phyloP scores from a whole-genome alignment of 768 basidiomycete genomes.

The Gautieria morchelliformis region DNA sequence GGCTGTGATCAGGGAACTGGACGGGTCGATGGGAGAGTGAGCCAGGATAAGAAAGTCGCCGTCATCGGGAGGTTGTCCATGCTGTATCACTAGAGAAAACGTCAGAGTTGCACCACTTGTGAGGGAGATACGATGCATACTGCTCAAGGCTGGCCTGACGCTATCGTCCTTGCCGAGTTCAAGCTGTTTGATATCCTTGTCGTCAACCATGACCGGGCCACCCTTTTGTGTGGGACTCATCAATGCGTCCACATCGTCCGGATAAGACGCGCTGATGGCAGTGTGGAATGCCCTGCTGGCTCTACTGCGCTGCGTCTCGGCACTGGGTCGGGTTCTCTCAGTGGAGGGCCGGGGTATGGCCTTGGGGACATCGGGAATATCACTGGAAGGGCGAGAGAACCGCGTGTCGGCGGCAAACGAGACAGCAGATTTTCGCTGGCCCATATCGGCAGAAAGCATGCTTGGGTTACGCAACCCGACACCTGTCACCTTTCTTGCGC shows the following conservation, averaged over 20 bases:
- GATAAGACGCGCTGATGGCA: not conserved
- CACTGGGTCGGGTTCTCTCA: constrained; percentile 26
- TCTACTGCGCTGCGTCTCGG: constrained; percentile 27
- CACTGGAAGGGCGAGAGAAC: constrained; percentile 30
- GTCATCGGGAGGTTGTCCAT: constrained; percentile 9
- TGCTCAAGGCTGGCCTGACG: constrained; percentile 56
- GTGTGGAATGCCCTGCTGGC: constrained; percentile 4
- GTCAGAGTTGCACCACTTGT: not conserved
- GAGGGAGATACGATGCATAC: constrained; percentile 30
- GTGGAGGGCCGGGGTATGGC: constrained; percentile 8
- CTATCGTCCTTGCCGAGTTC: constrained; percentile 15
- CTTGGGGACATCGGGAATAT: constrained; percentile 17
- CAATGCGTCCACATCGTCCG: constrained; percentile 2
- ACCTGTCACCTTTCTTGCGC: constrained; percentile 5
- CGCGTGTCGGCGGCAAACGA: constrained; percentile 56
- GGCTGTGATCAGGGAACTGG: constrained; percentile 7
- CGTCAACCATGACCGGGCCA: not conserved
- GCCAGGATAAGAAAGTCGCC: constrained; percentile 40
- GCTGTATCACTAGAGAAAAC: not conserved
- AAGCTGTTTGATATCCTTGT: not conserved
- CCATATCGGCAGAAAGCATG: not conserved
- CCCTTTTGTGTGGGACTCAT: constrained; percentile 8
- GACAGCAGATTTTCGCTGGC: constrained; percentile 45
- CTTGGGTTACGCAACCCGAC: constrained; percentile 6
- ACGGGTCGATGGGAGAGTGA: constrained; percentile 16